phyloP scores from a whole-genome alignment of 805 yeast species.

The Saccharomycopsis vini region DNA sequence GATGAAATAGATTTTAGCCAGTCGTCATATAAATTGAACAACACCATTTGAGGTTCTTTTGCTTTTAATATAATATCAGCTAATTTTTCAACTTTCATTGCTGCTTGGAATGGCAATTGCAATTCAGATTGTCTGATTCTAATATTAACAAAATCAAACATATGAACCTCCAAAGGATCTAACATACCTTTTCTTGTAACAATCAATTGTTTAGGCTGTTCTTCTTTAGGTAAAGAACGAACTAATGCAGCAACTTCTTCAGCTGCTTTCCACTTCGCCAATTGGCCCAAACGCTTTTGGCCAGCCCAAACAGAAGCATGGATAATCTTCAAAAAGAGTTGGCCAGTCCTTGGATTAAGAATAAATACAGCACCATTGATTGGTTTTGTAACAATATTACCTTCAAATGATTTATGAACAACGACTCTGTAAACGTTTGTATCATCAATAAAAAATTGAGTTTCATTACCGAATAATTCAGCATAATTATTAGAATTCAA shows the following conservation, averaged over 20 bases:
- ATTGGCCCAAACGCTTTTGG: conserved; percentile 83
- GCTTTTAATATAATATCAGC: conserved; percentile 75
- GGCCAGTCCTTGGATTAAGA: conserved; percentile 86
- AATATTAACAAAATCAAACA: conserved; percentile 92
- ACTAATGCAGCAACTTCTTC: conserved; percentile 92
- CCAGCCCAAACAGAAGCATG: conserved; percentile 97
- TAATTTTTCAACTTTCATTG: conserved; percentile 72
- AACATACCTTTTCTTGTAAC: conserved; percentile 84
- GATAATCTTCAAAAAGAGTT: conserved; percentile 76
- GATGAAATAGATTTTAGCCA: conserved; percentile 82
- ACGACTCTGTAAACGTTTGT: conserved; percentile 90
- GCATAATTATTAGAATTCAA: conserved; percentile 84
- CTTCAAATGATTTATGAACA: conserved; percentile 85
- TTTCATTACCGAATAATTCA: conserved; percentile 77
- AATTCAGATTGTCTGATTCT: conserved; percentile 84
- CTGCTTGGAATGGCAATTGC: conserved; percentile 81
- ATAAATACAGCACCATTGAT: conserved; percentile 89
- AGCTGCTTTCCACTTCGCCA: conserved; percentile 97
- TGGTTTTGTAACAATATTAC: conserved; percentile 86
- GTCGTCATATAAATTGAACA: conserved; percentile 87
- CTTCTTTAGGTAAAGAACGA: conserved; percentile 82
- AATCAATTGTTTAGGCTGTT: conserved; percentile 88
- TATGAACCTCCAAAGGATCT: conserved; percentile 93
- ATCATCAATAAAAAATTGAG: conserved; percentile 84
- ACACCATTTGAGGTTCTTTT: conserved; percentile 85